phyloP scores from a whole-genome alignment of 164 flowering plant genomes.

The Tinospora cordifolia region DNA sequence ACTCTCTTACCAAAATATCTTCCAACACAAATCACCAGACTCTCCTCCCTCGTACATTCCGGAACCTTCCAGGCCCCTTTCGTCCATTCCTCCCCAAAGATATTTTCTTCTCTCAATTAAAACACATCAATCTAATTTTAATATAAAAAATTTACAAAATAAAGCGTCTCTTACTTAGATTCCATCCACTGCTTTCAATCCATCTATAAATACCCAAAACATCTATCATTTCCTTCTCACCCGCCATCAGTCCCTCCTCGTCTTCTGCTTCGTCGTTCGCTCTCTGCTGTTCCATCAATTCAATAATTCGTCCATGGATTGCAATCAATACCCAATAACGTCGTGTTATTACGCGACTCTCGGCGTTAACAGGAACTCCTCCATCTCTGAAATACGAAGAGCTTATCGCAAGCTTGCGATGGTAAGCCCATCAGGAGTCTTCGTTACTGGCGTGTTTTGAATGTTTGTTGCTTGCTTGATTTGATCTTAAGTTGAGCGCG shows the following conservation, averaged over 20 bases:
- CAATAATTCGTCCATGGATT: too few species aligned
- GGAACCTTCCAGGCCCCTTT: background rate
- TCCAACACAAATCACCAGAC: background rate
- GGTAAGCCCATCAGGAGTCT: slow-evolving; percentile 13
- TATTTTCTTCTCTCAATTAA: background rate
- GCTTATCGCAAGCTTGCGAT: slow-evolving; percentile 31
- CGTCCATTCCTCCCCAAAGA: background rate
- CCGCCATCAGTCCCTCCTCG: too few species aligned
- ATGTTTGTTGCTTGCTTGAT: background rate
- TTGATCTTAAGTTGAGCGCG: too few species aligned
- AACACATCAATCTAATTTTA: too few species aligned
- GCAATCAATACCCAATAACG: background rate
- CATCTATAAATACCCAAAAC: background rate
- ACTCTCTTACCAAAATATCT: background rate
- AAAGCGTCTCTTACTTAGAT: too few species aligned
- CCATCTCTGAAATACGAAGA: slow-evolving; percentile 20
- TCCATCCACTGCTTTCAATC: background rate
- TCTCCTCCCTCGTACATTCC: background rate
- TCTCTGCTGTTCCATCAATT: too few species aligned
- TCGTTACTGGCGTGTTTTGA: background rate
- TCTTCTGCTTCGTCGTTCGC: background rate
- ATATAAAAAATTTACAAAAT: too few species aligned
- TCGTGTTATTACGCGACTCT: slow-evolving; percentile 18
- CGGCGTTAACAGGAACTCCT: slow-evolving; percentile 15
- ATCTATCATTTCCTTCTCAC: background rate